Percentiles rank a stretch among this genome's conserved stretches.
phyloP scores from a whole-genome alignment of 2,329 filamentous ascomycete genomes.

The Talaromyces sp. region DNA sequence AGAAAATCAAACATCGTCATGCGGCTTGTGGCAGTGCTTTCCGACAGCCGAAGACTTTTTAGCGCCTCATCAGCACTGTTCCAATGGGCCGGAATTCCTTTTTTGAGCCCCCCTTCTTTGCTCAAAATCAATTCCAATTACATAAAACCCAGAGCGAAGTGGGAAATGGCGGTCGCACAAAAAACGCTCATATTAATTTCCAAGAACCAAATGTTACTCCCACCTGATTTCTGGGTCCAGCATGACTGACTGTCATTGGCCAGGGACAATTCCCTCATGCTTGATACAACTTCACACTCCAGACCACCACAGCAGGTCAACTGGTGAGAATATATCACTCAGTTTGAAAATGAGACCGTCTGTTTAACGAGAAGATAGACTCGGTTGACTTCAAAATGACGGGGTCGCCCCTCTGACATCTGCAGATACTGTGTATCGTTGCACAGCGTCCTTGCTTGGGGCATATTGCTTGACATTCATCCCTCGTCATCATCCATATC shows the following conservation, averaged over 20 bases:
- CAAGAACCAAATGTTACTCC: neutral
- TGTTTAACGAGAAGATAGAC: neutral
- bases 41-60: neutral
- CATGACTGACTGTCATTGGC: neutral
- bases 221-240: neutral
- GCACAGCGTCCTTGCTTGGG: neutral
- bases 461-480: neutral
- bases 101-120: too few relatives aligned
- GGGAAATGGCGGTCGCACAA: neutral
- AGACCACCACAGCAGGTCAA: neutral
- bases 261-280: neutral
- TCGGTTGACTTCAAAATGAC: neutral
- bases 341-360: neutral
- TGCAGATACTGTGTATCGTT: neutral
- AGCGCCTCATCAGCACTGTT: neutral
- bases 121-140: too few relatives aligned
- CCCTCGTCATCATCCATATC: neutral
- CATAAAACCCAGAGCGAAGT: neutral
- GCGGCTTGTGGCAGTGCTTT: too few relatives aligned
- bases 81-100: neutral
- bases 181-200: neutral
- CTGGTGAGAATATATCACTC: neutral
- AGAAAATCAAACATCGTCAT: too few relatives aligned
- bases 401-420: too few relatives aligned
- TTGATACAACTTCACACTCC: neutral